These are phyloP conservation scores for Bjerkandera adusta DNA, from an alignment of 1,284 basidiomycete species.

Conservation along the genomic window DNA sequence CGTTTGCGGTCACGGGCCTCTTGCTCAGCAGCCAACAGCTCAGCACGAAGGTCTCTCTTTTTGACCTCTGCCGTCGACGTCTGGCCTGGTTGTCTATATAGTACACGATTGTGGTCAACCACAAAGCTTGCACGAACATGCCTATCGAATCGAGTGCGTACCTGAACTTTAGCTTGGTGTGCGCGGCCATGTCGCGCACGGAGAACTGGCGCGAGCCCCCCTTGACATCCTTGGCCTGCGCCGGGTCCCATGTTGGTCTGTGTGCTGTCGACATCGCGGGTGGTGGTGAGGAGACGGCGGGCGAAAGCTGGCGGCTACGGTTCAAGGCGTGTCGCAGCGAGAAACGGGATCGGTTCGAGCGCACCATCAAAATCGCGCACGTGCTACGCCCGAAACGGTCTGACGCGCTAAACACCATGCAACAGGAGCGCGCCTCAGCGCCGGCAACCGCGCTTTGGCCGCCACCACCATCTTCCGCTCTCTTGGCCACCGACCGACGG, in stretches of 20 bases:
- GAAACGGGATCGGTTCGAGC: no score
- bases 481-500: no score
- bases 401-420: no score
- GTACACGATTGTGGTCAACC: conserved; percentile 1
- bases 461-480: no score
- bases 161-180: conserved; percentile 97
- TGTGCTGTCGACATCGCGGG: conserved; percentile 77
- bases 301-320: neutral
- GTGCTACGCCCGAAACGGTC: no score
- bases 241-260: conserved; percentile 88
- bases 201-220: conserved; percentile 88
- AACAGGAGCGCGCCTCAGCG: no score
- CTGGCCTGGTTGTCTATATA: conserved; percentile 76
- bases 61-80: conserved; percentile 74
- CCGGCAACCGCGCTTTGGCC: no score
- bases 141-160: conserved; percentile 26
- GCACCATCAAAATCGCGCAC: no score
- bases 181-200: conserved; percentile 86
- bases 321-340: neutral
- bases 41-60: conserved; percentile 78
- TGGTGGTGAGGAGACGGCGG: neutral
- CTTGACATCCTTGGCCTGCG: conserved; percentile 83
- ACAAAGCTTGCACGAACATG: conserved; percentile 1
- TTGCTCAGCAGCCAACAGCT: conserved; percentile 79
- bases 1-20: conserved; percentile 86